phyloP scores from a whole-genome alignment of 768 basidiomycete species.

The Rhodotorula paludigena region DNA sequence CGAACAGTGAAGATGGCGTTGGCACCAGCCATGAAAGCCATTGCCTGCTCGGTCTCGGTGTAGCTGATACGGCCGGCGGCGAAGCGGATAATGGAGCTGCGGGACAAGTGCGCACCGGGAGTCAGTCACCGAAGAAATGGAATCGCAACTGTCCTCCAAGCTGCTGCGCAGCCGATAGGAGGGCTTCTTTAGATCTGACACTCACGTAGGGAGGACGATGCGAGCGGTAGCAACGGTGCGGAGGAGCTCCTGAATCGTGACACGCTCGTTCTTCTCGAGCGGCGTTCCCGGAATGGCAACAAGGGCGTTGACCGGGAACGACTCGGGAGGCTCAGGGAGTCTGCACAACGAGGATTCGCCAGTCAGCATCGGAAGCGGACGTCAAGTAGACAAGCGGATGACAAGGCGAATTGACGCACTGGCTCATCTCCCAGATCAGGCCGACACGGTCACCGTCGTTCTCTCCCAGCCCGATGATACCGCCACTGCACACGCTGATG shows the following conservation, averaged over 20 bases:
- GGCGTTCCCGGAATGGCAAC: conserved; percentile 95
- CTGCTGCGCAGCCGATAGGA: no score
- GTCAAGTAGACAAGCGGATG: not conserved
- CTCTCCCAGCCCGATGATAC: conserved; percentile 91
- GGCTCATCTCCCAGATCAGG: conserved; percentile 86
- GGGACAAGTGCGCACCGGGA: not conserved
- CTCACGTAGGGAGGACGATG: conserved; percentile 72
- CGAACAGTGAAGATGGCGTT: conserved; percentile 91
- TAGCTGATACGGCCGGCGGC: conserved; percentile 89
- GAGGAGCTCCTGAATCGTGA: conserved; percentile 74
- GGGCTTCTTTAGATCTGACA: not conserved
- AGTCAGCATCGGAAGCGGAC: no score
- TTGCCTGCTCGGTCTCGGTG: conserved; percentile 84
- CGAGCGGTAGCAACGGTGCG: conserved; percentile 94
- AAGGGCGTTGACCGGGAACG: conserved; percentile 95
- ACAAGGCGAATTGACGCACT: conserved; percentile 54
- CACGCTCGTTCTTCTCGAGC: conserved; percentile 82
- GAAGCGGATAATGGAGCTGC: conserved; percentile 76
- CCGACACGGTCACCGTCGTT: conserved; percentile 82
- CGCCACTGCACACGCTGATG: conserved; percentile 94
- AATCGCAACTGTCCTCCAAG: no score
- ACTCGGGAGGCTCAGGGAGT: conserved; percentile 95
- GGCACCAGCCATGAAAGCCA: conserved; percentile 98
- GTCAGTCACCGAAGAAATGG: not conserved
- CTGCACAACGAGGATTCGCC: conserved; percentile 48